Base-by-base conservation (phyloP, 148 eudicot genomes). In the Persicaria maculosa region DNA sequence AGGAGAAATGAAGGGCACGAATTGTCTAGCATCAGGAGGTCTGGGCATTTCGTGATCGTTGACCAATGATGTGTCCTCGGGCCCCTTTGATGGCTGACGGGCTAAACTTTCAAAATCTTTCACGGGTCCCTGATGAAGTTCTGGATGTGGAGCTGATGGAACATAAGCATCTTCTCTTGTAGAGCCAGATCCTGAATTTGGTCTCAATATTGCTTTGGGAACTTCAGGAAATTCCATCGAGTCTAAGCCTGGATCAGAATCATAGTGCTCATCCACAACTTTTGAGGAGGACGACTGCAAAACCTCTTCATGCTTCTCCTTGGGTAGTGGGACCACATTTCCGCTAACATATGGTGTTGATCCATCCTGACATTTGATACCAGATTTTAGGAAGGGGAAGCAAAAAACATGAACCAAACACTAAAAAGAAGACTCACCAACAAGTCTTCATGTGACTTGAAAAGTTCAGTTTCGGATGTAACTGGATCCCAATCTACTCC, bases 401-500 rank as follows among this genome's bases (percentile, higher is more conserved):
- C 50, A 44, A 54, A 46, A 20, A 44, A 54, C 53, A 11, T 14
- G 9, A 43, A 44, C 44, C 11, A 52, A 50, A 40, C 6, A 47
- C 44, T 46, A 47, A 31, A 22, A 62, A 68, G 36, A 58, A 9
- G 16, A 20, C 83, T 75, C 77, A 90, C 99, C 85, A 96, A 77
- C 81, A 96, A 84, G 83, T 92, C 99, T 79, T 90, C 99, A 76
- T 88, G 97, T 68, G 97, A 77, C 84, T 96, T 96, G 75, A 90
- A 82, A 79, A 96, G 86, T 76, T 92, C 99, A 69, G 81, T 84
- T 83, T 92, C 99, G 74, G 97, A 89, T 43, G 93, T 93, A 81
- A 85, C 79, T 57, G 99, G 88, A 88, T 96, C 97, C 99, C 99
- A 96, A 58, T 96, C 97, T 74, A 96, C 58, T 77, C 89, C 87